Conservation (phyloP, 345 rosid species). For the Passiflora organensis region DNA sequence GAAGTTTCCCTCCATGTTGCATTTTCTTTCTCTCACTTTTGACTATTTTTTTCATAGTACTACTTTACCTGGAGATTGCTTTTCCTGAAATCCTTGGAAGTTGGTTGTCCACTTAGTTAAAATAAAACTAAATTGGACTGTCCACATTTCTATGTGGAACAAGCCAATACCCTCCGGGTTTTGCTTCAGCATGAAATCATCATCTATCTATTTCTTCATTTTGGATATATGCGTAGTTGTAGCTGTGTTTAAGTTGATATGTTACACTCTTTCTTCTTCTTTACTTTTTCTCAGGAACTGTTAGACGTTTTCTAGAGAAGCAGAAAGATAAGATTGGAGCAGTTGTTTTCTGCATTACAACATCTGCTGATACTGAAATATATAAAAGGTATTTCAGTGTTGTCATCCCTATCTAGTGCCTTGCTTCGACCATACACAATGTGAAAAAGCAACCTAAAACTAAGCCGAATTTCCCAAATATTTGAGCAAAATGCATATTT, state of each 20-base stretch:
- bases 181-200: background rate
- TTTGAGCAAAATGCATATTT: background rate
- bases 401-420: slow-evolving; percentile 6
- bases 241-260: slow-evolving; percentile 4
- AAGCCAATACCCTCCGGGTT: too few relatives aligned
- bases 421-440: slow-evolving; percentile 6
- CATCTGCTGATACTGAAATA: slow-evolving; percentile 84
- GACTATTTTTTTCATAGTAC: background rate
- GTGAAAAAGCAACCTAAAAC: background rate
- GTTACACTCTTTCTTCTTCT: slow-evolving; percentile 2
- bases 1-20: slow-evolving; percentile 8
- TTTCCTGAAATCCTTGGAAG: too few relatives aligned
- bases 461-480: background rate
- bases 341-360: slow-evolving; percentile 84
- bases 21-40: background rate
- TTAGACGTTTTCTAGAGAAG: slow-evolving; percentile 89
- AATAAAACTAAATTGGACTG: too few relatives aligned
- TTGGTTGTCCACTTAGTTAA: background rate
- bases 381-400: slow-evolving; percentile 60
- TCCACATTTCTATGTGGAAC: too few relatives aligned
- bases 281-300: slow-evolving; percentile 59
- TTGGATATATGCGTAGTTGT: slow-evolving; percentile 7
- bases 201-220: background rate
- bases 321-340: slow-evolving; percentile 80
- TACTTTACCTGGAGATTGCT: too few relatives aligned